Base-by-base conservation (phyloP, 345 rosid species). In the Camelina neglecta region DNA sequence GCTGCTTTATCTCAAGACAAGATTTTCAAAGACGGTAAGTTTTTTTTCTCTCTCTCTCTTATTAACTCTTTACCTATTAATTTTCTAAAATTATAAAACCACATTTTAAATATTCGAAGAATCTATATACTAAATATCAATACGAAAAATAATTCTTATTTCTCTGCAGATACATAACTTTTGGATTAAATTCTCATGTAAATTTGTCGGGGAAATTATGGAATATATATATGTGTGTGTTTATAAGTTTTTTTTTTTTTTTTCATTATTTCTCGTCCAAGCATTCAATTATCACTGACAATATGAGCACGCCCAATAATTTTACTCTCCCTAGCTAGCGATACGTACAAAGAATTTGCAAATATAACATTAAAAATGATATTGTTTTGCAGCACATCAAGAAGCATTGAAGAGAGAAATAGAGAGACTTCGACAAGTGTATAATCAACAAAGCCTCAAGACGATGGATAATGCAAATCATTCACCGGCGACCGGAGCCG, bases 1-100 rank as follows among this genome's bases (percentile, higher is more conserved):
- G 98, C 98, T 53, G 98, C 98, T 63, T 73, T 93, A 74, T 90
- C 94, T 3, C 98, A 93, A 85, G 98, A 93, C 77, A 93, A 89
- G 84, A 81, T 90, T 39, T 93, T 93, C 85, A 90, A 90, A 87
- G 98, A 93, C 54, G 96, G 98, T 90, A 75, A 81, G 79, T 51
- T 71, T 47, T 8, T 2, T 39, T 20, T 45, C 33, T 24, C 1
- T 42, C 36, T 2, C 26, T 2, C 31, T 29, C 31, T 35, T 35
- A 35, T 36, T 36, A 3, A 39, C 54, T n/a, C 36, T 66, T 53
- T 49, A 53, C n/a, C 26, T 63, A 41, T 54, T 20, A 11, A n/a
- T 55, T 55, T 26, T 38, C 12, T 38, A 38, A 38, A 38, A 38
- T 9, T 10, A 38, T 39, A 39, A 29, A 39, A 39, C 42, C 3